These are phyloP conservation scores for Naganishia antarctica DNA, from an alignment of 768 basidiomycete species.

Conservation along the genomic window DNA sequence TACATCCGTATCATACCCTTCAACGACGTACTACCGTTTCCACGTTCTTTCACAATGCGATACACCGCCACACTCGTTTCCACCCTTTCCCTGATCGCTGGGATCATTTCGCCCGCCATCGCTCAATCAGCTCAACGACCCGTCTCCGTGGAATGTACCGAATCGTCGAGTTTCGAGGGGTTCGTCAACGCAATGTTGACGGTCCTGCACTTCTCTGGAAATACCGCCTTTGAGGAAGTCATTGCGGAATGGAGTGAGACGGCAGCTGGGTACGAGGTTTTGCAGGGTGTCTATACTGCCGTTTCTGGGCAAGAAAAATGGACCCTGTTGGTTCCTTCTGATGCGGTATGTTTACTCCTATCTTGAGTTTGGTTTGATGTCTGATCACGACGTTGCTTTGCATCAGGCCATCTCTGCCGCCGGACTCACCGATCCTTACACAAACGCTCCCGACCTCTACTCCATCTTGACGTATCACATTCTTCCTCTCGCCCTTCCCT, in stretches of 20 bases:
- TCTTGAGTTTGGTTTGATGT: neutral
- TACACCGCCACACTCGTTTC: constrained; percentile 20
- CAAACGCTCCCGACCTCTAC: constrained; percentile 20
- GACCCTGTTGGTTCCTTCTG: constrained; percentile 23
- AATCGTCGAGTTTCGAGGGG: constrained; percentile 20
- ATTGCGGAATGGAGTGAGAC: constrained; percentile 22
- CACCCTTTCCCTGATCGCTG: constrained; percentile 5
- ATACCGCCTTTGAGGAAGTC: constrained; percentile 23
- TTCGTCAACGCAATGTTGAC: constrained; percentile 28
- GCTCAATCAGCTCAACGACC: constrained; percentile 18
- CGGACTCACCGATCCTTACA: constrained; percentile 16
- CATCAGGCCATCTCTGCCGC: constrained; percentile 21
- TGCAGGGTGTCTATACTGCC: constrained; percentile 16
- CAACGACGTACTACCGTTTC: neutral
- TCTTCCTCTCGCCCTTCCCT: constrained; percentile 6
- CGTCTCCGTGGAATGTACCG: constrained; percentile 17
- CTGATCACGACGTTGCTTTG: neutral
- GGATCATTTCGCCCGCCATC: neutral
- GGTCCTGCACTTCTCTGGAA: constrained; percentile 23
- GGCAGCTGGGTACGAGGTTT: constrained; percentile 28
- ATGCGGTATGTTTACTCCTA: constrained; percentile 19
- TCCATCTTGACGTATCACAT: constrained; percentile 27
- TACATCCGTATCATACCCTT: constrained; percentile 11
- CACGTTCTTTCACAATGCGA: constrained; percentile 4
- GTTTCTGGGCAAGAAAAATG: constrained; percentile 15